These are phyloP conservation scores for Acarospora socialis DNA, from an alignment of 2,329 filamentous ascomycete genomes.

Conservation along the genomic window DNA sequence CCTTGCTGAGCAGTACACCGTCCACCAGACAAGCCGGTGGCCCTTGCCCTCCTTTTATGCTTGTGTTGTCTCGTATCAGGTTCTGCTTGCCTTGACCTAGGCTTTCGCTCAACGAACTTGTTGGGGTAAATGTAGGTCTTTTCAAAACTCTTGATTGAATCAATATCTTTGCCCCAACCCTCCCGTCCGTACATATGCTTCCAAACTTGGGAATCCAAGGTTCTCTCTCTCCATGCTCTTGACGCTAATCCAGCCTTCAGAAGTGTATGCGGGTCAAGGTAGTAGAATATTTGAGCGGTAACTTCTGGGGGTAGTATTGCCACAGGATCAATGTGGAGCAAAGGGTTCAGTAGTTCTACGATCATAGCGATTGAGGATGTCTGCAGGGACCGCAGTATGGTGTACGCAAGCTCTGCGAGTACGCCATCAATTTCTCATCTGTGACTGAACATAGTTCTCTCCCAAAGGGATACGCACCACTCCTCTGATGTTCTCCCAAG, in stretches of 20 bases:
- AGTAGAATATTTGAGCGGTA: conserved; percentile 75
- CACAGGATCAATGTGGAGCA: conserved; percentile 88
- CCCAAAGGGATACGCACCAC: conserved; percentile 29
- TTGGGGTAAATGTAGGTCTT: conserved; percentile 31
- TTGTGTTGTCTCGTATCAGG: conserved; percentile 35
- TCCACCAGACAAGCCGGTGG: conserved; percentile 24
- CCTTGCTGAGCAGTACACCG: conserved; percentile 14
- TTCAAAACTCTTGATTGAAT: conserved; percentile 55
- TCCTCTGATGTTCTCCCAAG: conserved; percentile 39
- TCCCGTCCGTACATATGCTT: conserved; percentile 67
- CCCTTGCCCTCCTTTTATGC: conserved; percentile 38
- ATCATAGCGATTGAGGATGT: conserved; percentile 69
- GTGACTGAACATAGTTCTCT: neutral
- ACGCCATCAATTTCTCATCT: neutral
- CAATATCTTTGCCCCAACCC: conserved; percentile 63
- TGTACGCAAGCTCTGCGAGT: conserved; percentile 59
- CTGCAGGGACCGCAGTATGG: conserved; percentile 61
- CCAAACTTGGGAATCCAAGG: conserved; percentile 78
- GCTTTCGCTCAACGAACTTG: conserved; percentile 27
- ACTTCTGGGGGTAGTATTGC: conserved; percentile 76
- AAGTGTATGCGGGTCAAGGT: conserved; percentile 68
- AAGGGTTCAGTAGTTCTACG: conserved; percentile 63
- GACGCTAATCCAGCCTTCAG: conserved; percentile 68
- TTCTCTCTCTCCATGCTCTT: conserved; percentile 64
- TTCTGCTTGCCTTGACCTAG: conserved; percentile 32